phyloP scores from a whole-genome alignment of 495 filamentous ascomycete species.

The Hypoxylon lienhwacheense region DNA sequence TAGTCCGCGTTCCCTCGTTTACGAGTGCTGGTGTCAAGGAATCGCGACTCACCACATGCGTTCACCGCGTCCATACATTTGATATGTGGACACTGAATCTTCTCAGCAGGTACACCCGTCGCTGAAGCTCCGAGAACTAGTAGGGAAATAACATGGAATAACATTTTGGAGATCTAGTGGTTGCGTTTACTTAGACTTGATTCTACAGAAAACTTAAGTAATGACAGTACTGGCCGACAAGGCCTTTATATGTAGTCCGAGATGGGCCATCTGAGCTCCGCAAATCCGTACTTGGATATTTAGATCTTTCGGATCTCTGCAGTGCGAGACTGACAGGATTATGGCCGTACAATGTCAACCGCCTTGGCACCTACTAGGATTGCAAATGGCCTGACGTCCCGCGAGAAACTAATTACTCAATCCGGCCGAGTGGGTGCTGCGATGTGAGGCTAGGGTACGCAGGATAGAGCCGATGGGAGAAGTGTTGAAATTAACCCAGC shows the following conservation, averaged over 20 bases:
- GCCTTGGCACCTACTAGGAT: constrained; percentile 21
- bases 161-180: constrained; percentile 7
- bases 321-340: constrained; percentile 2
- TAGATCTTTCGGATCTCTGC: background rate
- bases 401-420: constrained; percentile 17
- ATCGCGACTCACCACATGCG: constrained; percentile 21
- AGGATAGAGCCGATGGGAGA: constrained; percentile 8
- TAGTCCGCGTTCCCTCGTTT: background rate
- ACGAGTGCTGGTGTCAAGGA: background rate
- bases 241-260: constrained; percentile 15
- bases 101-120: constrained; percentile 9
- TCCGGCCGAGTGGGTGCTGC: constrained; percentile 6
- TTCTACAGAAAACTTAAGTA: background rate
- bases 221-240: background rate
- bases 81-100: constrained; percentile 14
- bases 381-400: constrained; percentile 1
- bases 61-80: constrained; percentile 22
- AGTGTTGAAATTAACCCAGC: constrained; percentile 12
- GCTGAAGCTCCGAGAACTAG: constrained; percentile 11
- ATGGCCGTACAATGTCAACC: constrained; percentile 10
- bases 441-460: constrained; percentile 1
- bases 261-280: constrained; percentile 8
- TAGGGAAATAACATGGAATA: constrained; percentile 17
- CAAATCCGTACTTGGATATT: constrained; percentile 3
- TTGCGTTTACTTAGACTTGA: background rate